Evolutionary conservation across 805 yeast species (phyloP), one percentile per base, ranked within the genome.

Genomic region (Phaffomyces antillensis): DNA sequence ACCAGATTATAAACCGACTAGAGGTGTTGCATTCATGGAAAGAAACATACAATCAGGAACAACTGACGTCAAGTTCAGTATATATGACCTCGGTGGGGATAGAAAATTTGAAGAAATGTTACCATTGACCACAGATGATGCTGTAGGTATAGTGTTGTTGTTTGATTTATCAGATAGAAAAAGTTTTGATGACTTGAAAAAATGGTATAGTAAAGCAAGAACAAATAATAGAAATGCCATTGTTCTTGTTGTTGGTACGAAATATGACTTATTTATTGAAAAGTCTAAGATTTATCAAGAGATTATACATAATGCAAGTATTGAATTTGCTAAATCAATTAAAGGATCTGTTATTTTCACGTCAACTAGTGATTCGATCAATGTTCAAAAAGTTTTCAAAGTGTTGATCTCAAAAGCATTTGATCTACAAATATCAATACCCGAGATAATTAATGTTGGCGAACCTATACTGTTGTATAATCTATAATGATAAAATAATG

Each of bases 71-170:
- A 83, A 93, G 33, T 91, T 91, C 60, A 81, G 93, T 20, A 83
- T 91, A 30, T 91, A 96, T 95, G 99, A 91, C 64, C 68, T 91
- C 12, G 99, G 99, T 23, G 99, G 99, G 1, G 96, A 90, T 56
- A 77, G 86, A 42, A 97, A 93, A 63, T 91, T 88, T 65, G 86
- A 89, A 44, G 91, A 91, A 62, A 91, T 91, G 99, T 70, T 93
- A 35, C 96, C 97, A 20, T 70, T 91, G 46, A 96, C 91, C 13
- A 83, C 95, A 15, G 81, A 84, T 52, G 97, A 90, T 50, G 93
- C 98, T 0, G 93, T 89, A 13, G 96, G 96, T 1, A 79, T 91
- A 24, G 70, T 91, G 37, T 89, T 90, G 56, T 80, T 86, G 82
- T 91, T 85, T 70, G 98, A 91, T 64, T 67, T 91, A 47, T 86